These are phyloP conservation scores for Boletus rex-veris DNA, from an alignment of 768 basidiomycete species.

Conservation along the genomic window DNA sequence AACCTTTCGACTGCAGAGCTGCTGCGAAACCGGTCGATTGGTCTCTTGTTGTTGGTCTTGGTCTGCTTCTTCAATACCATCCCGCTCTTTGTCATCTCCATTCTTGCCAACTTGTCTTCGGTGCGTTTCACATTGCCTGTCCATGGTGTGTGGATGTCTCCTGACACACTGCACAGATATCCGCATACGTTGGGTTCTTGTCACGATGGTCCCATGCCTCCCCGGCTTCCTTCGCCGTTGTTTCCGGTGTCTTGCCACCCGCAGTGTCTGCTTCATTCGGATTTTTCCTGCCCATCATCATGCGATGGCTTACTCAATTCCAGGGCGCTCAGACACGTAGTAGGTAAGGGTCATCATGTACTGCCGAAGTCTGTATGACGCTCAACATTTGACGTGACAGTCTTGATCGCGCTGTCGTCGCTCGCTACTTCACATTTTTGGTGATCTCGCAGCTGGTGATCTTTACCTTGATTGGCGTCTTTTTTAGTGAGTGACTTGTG, in stretches of 20 bases:
- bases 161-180: conserved; percentile 22
- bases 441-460: conserved; percentile 91
- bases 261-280: conserved; percentile 85
- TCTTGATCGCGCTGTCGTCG: conserved; percentile 87
- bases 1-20: conserved; percentile 66
- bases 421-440: conserved; percentile 91
- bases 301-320: conserved; percentile 76
- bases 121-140: conserved; percentile 39
- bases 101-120: conserved; percentile 85
- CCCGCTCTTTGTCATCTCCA: conserved; percentile 85
- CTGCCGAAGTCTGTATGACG: background rate
- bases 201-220: conserved; percentile 65
- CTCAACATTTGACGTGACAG: conserved; percentile 37
- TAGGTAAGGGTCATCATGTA: conserved; percentile 15
- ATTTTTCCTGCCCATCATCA: conserved; percentile 87
- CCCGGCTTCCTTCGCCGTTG: conserved; percentile 66
- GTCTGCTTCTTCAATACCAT: conserved; percentile 95
- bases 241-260: conserved; percentile 93
- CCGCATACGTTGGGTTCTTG: conserved; percentile 72
- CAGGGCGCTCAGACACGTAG: conserved; percentile 48
- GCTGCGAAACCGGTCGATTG: conserved; percentile 62
- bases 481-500: conserved; percentile 61
- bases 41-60: conserved; percentile 71
- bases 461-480: conserved; percentile 89
- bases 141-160: background rate